A percentile compares a stretch with the other conserved stretches of the same genome.
phyloP scores from a whole-genome alignment of 768 basidiomycete species.

The Dioszegia hungarica region DNA sequence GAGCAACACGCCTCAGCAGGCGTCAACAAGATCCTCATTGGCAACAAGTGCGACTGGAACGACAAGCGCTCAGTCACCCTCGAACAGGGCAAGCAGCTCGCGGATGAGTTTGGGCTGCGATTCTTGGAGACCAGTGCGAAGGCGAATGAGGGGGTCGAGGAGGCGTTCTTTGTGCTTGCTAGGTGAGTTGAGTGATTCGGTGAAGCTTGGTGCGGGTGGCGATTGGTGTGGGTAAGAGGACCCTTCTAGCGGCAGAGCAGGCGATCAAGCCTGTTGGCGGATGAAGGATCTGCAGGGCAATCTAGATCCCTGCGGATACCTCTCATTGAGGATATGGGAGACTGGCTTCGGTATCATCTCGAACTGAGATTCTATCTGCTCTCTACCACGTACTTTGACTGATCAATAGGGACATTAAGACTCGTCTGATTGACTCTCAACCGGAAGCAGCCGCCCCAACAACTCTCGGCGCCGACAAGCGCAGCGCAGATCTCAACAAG shows the following conservation, averaged over 20 bases:
- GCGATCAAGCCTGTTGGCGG: no score
- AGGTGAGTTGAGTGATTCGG: constrained; percentile 57
- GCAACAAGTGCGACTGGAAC: constrained; percentile 98
- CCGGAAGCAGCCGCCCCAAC: constrained; percentile 38
- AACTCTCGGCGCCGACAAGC: constrained; percentile 31
- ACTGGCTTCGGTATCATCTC: no score
- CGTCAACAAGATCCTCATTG: constrained; percentile 98
- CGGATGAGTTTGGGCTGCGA: constrained; percentile 85
- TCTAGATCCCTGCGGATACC: no score
- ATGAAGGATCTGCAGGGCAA: no score
- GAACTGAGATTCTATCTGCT: no score
- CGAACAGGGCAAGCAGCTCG: constrained; percentile 86
- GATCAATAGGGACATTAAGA: constrained; percentile 75
- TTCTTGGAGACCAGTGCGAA: constrained; percentile 99
- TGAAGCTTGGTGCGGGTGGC: neutral
- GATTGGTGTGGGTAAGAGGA: no score
- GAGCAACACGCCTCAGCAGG: constrained; percentile 98
- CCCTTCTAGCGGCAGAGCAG: no score
- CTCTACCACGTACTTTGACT: no score
- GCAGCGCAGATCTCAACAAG: constrained; percentile 40
- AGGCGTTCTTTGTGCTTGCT: constrained; percentile 95
- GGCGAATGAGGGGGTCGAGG: constrained; percentile 94
- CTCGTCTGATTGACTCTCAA: constrained; percentile 84
- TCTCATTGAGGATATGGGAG: no score
- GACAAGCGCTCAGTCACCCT: constrained; percentile 90